These are phyloP conservation scores for Micractinium conductrix DNA, from an alignment of 139 green algal genomes.

Conservation along the genomic window DNA sequence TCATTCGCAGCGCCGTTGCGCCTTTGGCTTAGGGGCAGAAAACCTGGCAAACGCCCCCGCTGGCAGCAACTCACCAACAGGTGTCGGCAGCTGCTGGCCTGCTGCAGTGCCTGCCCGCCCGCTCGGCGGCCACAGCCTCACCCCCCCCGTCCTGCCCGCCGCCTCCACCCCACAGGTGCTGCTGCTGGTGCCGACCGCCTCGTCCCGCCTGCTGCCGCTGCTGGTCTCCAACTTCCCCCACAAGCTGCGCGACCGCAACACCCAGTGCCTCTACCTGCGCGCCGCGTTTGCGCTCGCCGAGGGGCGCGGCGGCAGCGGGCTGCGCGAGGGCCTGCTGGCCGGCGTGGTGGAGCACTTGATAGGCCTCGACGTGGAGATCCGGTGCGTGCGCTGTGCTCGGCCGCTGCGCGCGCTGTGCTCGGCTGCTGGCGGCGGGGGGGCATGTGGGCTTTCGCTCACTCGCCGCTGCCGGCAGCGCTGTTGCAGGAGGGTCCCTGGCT, in stretches of 20 bases:
- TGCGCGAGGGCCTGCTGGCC: constrained; percentile 74
- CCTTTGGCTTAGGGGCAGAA: too few relatives aligned
- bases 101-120: too few relatives aligned
- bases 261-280: constrained; percentile 79
- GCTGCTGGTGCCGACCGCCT: constrained; percentile 72
- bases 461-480: too few relatives aligned
- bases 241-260: constrained; percentile 69
- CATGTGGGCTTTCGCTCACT: too few relatives aligned
- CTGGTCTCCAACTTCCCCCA: constrained; percentile 69
- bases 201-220: constrained; percentile 61
- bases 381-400: constrained; percentile 34
- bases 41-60: too few relatives aligned
- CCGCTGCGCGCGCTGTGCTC: neutral
- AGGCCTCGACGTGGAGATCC: constrained; percentile 85
- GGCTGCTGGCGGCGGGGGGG: too few relatives aligned
- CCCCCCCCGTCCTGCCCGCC: too few relatives aligned
- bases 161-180: constrained; percentile 56
- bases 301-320: constrained; percentile 44
- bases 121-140: too few relatives aligned
- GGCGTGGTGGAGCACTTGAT: constrained; percentile 78
- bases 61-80: too few relatives aligned
- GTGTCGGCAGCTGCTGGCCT: too few relatives aligned
- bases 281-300: constrained; percentile 70
- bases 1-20: too few relatives aligned
- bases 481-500: too few relatives aligned